Evolutionary conservation across 495 filamentous ascomycete species (phyloP), one percentile per base, ranked within the genome.

Genomic region (Xylaria castorea): DNA sequence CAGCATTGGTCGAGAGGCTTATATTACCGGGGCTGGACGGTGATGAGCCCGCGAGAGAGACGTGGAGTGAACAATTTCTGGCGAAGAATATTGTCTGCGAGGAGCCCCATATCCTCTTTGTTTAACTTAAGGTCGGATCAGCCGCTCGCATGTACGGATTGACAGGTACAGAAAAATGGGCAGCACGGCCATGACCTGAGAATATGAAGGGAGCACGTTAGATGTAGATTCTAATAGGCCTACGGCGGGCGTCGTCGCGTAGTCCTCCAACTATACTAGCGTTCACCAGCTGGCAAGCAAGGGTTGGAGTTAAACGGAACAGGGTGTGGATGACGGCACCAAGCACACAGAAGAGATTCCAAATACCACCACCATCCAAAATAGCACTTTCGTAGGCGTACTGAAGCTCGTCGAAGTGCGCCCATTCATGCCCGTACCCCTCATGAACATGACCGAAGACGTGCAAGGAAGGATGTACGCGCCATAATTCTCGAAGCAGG

Each of bases 401-500:
- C n/a, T 77, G 78, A 69, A 80, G 25, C 40, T 32, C 57, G 62
- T 77, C 75, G 50, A 77, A 79, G 14, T 61, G 63, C 55, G 75
- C 12, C 75, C 73, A 73, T 74, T 87, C 81, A 8, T 79, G 84
- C 1, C 86, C 86, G 38, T 79, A 73, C 3, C 82, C 84, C 63
- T 82, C 87, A 77, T 94, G 93, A 30, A 94, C 83, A 78, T 95
- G 92, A 12, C 92, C 92, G 77, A 92, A 94, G 69, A 94, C 88
- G 79, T 94, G 92, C n/a, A 94, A 77, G 27, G 75, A 74, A 8
- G 93, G 92, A 36, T 87, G 87, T 5, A 92, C 85, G 40, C 88
- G 86, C 90, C 91, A 92, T 38, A 91, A 71, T 74, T 92, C 91
- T n/a, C 84, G 78, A n/a, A 92, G 81, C 32, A 95, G 85, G 53